phyloP scores from a whole-genome alignment of 495 filamentous ascomycete species.

The Tuber umbilicatum region DNA sequence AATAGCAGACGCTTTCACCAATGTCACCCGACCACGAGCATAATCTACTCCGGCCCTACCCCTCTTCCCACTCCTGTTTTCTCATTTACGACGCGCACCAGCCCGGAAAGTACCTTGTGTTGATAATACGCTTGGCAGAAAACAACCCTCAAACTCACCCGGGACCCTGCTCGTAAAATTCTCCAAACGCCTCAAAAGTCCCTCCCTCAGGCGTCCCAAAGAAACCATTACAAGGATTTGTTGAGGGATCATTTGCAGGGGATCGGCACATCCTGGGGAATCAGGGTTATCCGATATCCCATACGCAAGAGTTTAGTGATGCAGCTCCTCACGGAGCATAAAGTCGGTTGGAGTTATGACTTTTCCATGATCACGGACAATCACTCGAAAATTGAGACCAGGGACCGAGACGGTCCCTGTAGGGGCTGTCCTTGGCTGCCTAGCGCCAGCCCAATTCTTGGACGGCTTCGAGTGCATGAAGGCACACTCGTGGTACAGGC shows the following conservation, averaged over 20 bases:
- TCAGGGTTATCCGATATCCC: background rate
- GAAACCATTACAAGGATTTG: background rate
- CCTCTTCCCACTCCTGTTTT: background rate
- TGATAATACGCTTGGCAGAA: background rate
- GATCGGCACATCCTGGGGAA: too few relatives aligned
- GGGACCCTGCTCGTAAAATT: background rate
- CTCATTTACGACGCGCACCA: background rate
- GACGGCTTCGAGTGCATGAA: background rate
- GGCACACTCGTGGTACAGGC: background rate
- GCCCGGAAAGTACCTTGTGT: background rate
- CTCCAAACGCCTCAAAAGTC: background rate
- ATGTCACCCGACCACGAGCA: background rate
- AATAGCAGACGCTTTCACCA: background rate
- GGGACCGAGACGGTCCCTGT: background rate
- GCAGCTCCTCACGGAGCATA: background rate
- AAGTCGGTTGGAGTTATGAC: background rate
- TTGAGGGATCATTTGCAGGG: background rate
- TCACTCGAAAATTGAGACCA: background rate
- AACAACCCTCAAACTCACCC: background rate
- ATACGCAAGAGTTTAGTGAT: background rate
- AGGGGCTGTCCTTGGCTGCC: background rate
- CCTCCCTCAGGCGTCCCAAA: background rate
- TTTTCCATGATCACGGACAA: background rate
- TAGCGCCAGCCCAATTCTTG: background rate
- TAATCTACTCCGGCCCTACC: background rate